A percentile compares a stretch with the other conserved stretches of the same genome.
These are phyloP conservation scores for Coemansia guatemalensis DNA, from an alignment of 192 early-diverging fungal species.

Conservation along the genomic window DNA sequence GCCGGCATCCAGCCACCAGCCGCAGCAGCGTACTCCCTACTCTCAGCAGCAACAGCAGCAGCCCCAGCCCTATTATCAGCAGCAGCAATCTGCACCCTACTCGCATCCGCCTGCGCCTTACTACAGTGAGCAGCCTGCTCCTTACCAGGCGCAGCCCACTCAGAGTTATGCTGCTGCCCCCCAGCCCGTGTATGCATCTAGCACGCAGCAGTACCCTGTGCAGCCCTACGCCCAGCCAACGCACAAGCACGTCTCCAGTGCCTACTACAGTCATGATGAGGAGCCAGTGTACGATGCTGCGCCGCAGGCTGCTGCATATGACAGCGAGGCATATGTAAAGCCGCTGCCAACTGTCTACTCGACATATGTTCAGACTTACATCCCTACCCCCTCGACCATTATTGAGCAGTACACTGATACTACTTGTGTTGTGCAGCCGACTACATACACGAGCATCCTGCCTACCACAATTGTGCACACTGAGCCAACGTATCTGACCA, in stretches of 20 bases:
- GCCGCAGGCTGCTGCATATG: not conserved
- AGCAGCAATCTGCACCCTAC: constrained; percentile 10
- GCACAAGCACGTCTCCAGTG: not conserved
- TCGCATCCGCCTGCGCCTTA: constrained; percentile 1
- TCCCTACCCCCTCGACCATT: constrained; percentile 22
- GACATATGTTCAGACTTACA: constrained; percentile 26
- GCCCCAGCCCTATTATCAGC: constrained; percentile 4
- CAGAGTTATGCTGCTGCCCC: constrained; percentile 3
- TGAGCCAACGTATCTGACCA: constrained; percentile 31
- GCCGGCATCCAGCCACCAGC: no score
- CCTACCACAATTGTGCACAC: constrained; percentile 27
- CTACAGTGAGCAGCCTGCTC: not conserved
- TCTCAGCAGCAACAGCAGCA: no score
- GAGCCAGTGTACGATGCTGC: not conserved
- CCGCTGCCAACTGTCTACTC: constrained; percentile 32
- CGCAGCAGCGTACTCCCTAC: constrained; percentile 7
- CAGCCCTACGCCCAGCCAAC: not conserved
- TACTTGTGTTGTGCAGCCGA: constrained; percentile 18
- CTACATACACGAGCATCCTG: constrained; percentile 18
- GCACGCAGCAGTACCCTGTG: not conserved
- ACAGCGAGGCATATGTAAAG: constrained; percentile 10
- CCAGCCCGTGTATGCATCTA: not conserved
- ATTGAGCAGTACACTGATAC: constrained; percentile 33
- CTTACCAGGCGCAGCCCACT: not conserved
- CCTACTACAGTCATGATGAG: not conserved